These are phyloP conservation scores for Colletotrichum filicis DNA, from an alignment of 2,329 filamentous ascomycete genomes.

Conservation along the genomic window DNA sequence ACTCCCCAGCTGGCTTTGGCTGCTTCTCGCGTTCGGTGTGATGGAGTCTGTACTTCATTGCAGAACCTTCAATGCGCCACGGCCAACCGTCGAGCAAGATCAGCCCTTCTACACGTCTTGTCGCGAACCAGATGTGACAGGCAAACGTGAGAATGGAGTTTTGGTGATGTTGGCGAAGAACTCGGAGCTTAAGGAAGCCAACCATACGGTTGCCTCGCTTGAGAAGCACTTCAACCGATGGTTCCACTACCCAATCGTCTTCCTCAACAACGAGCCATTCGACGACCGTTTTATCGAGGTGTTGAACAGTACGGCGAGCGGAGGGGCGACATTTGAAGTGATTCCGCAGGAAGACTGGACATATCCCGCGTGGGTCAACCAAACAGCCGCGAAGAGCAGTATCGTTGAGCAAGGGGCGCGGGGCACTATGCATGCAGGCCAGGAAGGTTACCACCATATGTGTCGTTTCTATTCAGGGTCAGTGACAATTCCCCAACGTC, in stretches of 20 bases:
- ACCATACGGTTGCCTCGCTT: conserved; percentile 51
- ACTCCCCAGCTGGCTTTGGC: conserved; percentile 13
- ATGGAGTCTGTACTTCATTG: background rate
- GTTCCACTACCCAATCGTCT: conserved; percentile 59
- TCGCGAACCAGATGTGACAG: conserved; percentile 15
- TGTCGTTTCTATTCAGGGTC: conserved; percentile 52
- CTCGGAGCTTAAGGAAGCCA: conserved; percentile 51
- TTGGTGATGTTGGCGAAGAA: conserved; percentile 60
- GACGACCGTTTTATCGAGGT: conserved; percentile 49
- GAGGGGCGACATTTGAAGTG: background rate
- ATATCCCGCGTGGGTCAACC: conserved; percentile 49
- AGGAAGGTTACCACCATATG: conserved; percentile 54
- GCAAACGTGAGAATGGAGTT: conserved; percentile 53
- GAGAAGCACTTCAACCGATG: conserved; percentile 58
- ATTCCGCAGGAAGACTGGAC: conserved; percentile 27
- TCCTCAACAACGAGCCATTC: conserved; percentile 58
- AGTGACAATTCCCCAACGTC: background rate
- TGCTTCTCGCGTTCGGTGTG: conserved; percentile 16
- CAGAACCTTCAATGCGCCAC: background rate
- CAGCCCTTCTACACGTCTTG: conserved; percentile 27
- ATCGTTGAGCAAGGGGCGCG: conserved; percentile 47
- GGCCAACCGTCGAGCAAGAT: conserved; percentile 9
- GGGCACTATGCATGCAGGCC: conserved; percentile 50
- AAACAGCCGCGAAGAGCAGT: conserved; percentile 42
- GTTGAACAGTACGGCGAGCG: conserved; percentile 43